These are phyloP conservation scores for Helotiales sp. DNA, from an alignment of 2,329 filamentous ascomycete species.

Conservation along the genomic window DNA sequence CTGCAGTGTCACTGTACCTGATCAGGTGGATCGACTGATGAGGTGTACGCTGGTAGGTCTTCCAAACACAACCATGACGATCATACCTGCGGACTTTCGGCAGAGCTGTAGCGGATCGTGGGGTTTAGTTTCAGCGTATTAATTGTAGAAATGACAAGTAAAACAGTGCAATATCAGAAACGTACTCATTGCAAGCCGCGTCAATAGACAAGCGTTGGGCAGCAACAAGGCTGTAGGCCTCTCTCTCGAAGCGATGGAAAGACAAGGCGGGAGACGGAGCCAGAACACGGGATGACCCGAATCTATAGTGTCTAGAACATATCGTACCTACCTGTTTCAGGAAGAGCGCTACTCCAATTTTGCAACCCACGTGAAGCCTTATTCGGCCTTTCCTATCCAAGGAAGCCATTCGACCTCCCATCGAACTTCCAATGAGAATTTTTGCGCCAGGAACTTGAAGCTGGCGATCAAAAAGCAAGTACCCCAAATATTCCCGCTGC, in stretches of 20 bases:
- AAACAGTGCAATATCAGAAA: neutral
- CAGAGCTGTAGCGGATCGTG: neutral
- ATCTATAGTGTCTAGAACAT: neutral
- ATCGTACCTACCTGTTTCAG: no score
- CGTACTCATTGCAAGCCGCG: neutral
- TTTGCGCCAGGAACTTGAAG: neutral
- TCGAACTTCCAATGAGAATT: conserved; percentile 9
- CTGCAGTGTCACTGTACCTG: neutral
- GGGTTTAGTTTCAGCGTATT: neutral
- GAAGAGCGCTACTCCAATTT: neutral
- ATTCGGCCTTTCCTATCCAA: neutral
- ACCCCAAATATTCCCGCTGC: conserved; percentile 2
- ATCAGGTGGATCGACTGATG: neutral
- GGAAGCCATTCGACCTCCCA: neutral
- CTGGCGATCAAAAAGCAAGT: conserved; percentile 1
- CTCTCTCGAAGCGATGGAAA: neutral
- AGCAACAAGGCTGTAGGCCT: conserved; percentile 12
- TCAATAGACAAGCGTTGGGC: conserved; percentile 6
- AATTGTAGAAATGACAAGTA: neutral
- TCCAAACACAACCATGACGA: no score
- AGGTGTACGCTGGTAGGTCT: no score
- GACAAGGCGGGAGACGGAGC: neutral
- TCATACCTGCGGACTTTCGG: no score
- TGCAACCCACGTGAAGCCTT: neutral
- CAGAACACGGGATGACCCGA: neutral